phyloP scores from a whole-genome alignment of 768 basidiomycete genomes.

The Boletus subparvulus region DNA sequence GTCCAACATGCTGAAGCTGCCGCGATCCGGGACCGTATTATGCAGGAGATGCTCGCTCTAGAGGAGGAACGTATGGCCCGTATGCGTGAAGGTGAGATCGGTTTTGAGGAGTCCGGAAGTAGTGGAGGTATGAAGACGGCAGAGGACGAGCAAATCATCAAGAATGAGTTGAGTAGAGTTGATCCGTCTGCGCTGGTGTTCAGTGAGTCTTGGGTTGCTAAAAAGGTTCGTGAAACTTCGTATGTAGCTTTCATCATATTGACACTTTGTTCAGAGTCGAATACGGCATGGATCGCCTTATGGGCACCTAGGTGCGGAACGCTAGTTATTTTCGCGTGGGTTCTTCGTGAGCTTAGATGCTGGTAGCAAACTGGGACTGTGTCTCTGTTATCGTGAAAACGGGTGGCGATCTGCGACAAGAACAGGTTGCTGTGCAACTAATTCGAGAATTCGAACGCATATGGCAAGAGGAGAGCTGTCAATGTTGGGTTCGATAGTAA shows the following conservation, averaged over 20 bases:
- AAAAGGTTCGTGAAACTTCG: constrained; percentile 62
- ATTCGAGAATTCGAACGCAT: constrained; percentile 91
- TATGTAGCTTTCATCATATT: neutral
- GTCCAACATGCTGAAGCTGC: constrained; percentile 82
- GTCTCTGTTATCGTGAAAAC: constrained; percentile 98
- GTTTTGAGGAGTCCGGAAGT: constrained; percentile 50
- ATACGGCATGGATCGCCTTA: constrained; percentile 94
- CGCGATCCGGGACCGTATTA: constrained; percentile 91
- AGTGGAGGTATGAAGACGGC: constrained; percentile 55
- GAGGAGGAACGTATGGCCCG: constrained; percentile 97
- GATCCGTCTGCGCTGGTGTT: constrained; percentile 97
- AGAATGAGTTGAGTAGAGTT: constrained; percentile 88
- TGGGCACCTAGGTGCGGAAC: constrained; percentile 78
- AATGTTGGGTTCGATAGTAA: constrained; percentile 93
- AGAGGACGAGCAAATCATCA: constrained; percentile 93
- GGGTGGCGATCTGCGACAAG: constrained; percentile 93
- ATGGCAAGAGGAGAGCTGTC: constrained; percentile 91
- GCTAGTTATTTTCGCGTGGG: constrained; percentile 3
- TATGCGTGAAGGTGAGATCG: constrained; percentile 76
- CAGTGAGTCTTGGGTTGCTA: constrained; percentile 90
- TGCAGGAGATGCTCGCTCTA: constrained; percentile 96
- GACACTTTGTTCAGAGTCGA: constrained; percentile 49
- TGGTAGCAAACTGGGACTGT: constrained; percentile 76
- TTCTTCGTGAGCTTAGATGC: constrained; percentile 8
- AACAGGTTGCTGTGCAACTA: constrained; percentile 94